Evolutionary conservation across 2,329 filamentous ascomycete genomes (phyloP).

Genomic region (Fusarium multiceps): DNA sequence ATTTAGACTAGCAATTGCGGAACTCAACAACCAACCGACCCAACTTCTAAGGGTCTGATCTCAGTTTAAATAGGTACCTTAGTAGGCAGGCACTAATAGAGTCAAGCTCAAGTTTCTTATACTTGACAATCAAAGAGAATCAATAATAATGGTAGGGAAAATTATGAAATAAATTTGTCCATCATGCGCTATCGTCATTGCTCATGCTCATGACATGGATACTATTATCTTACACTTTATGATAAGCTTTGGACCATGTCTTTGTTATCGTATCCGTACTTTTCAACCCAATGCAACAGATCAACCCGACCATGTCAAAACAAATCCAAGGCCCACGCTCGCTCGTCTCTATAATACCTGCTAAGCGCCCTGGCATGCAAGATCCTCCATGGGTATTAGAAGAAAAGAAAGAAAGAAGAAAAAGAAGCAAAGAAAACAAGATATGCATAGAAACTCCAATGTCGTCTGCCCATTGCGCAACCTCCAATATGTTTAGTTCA

Average conservation of each 20-base stretch:
- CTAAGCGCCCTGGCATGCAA: slow-evolving; percentile 44
- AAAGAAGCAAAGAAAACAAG: slow-evolving; percentile 19
- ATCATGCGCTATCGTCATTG: slow-evolving; percentile 26
- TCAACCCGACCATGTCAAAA: slow-evolving; percentile 21
- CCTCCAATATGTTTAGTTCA: slow-evolving; percentile 41
- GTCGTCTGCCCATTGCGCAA: slow-evolving; percentile 13
- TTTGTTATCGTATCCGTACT: slow-evolving; percentile 26
- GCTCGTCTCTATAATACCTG: slow-evolving; percentile 33
- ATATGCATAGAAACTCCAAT: slow-evolving; percentile 40
- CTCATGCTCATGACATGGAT: slow-evolving; percentile 36
- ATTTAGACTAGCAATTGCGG: slow-evolving; percentile 18
- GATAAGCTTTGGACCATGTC: slow-evolving; percentile 24
- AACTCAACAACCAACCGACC: slow-evolving; percentile 27
- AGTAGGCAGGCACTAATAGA: neutral
- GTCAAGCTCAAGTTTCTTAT: neutral
- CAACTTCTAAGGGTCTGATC: neutral
- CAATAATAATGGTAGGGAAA: neutral
- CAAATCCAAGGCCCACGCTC: slow-evolving; percentile 30
- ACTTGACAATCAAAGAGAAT: neutral
- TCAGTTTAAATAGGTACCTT: neutral
- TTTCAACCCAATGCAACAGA: slow-evolving; percentile 35
- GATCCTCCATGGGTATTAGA: slow-evolving; percentile 42
- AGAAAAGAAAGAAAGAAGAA: slow-evolving; percentile 25
- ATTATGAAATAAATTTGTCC: slow-evolving; percentile 12
- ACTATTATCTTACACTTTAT: slow-evolving; percentile 31